Percentiles rank a stretch among this genome's conserved stretches.
phyloP scores from a whole-genome alignment of 768 basidiomycete genomes.

The Rickenella mellea region DNA sequence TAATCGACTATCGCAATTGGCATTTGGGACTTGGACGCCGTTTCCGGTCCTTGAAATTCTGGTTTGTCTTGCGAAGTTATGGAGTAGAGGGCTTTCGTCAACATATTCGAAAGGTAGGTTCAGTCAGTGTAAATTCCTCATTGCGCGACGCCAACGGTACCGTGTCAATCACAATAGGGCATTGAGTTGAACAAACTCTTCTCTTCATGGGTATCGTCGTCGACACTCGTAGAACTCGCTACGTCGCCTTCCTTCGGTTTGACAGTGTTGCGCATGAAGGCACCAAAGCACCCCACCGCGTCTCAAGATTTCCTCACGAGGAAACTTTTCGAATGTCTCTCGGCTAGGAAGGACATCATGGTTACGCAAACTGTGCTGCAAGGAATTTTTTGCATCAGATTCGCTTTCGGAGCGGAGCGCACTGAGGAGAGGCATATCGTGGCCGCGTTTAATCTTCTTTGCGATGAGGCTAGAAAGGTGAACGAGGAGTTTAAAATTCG shows the following conservation, averaged over 20 bases:
- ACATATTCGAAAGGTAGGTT: conserved; percentile 58
- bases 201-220: conserved; percentile 40
- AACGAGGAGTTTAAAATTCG: too few species aligned
- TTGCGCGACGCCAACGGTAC: too few species aligned
- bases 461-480: conserved; percentile 36
- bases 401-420: conserved; percentile 64
- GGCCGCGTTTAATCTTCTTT: conserved; percentile 47
- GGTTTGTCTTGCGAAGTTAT: conserved; percentile 84
- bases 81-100: conserved; percentile 72
- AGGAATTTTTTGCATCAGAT: conserved; percentile 62
- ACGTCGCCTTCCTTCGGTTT: conserved; percentile 64
- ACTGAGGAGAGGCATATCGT: conserved; percentile 59
- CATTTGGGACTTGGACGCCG: conserved; percentile 76
- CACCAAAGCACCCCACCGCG: conserved; percentile 16
- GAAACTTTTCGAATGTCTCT: conserved; percentile 47
- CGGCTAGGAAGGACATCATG: conserved; percentile 51
- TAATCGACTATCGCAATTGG: conserved; percentile 89
- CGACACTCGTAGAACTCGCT: conserved; percentile 51
- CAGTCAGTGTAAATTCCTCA: too few species aligned
- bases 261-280: conserved; percentile 64
- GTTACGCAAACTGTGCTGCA: conserved; percentile 75
- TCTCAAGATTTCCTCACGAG: conserved; percentile 57
- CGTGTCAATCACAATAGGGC: conserved; percentile 38
- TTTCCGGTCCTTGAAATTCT: conserved; percentile 85
- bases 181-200: conserved; percentile 55